These are phyloP conservation scores for Lentinula detonsa DNA, from an alignment of 768 basidiomycete species.

Conservation along the genomic window DNA sequence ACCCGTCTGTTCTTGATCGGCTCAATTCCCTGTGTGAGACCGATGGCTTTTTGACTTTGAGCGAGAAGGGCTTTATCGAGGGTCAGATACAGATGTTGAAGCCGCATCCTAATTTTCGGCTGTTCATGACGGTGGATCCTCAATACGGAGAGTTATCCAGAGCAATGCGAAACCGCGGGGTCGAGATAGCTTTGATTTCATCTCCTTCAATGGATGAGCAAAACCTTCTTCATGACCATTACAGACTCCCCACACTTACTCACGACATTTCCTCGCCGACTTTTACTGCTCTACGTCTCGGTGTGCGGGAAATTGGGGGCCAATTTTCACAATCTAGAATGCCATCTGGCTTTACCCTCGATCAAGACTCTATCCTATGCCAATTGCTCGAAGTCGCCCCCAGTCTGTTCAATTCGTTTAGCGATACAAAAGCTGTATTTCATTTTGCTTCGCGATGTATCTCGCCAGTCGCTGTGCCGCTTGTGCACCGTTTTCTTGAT, in stretches of 20 bases:
- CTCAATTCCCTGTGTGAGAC: conserved; percentile 94
- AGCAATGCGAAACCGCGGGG: conserved; percentile 96
- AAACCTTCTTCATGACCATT: conserved; percentile 36
- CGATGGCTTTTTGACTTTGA: conserved; percentile 76
- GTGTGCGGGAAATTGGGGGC: conserved; percentile 13
- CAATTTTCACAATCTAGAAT: conserved; percentile 8
- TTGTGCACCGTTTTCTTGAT: conserved; percentile 9
- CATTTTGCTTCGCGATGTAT: conserved; percentile 32
- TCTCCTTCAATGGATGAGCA: conserved; percentile 38
- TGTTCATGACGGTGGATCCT: conserved; percentile 93
- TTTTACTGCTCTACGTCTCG: conserved; percentile 33
- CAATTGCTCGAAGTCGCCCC: conserved; percentile 34
- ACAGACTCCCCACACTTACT: conserved; percentile 38
- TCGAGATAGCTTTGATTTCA: conserved; percentile 64
- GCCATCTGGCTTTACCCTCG: conserved; percentile 35
- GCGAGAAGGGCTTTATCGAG: conserved; percentile 80
- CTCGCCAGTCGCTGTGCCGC: conserved; percentile 13
- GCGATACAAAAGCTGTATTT: conserved; percentile 16
- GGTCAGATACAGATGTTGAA: conserved; percentile 67
- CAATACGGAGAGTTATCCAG: conserved; percentile 90
- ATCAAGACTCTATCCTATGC: conserved; percentile 44
- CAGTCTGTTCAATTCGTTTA: conserved; percentile 13
- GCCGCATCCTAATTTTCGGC: conserved; percentile 85
- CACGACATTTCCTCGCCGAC: neutral
- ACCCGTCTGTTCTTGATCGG: conserved; percentile 90